Conservation (phyloP, 208 protist species). For the Leptomonas pyrrhocoris region DNA sequence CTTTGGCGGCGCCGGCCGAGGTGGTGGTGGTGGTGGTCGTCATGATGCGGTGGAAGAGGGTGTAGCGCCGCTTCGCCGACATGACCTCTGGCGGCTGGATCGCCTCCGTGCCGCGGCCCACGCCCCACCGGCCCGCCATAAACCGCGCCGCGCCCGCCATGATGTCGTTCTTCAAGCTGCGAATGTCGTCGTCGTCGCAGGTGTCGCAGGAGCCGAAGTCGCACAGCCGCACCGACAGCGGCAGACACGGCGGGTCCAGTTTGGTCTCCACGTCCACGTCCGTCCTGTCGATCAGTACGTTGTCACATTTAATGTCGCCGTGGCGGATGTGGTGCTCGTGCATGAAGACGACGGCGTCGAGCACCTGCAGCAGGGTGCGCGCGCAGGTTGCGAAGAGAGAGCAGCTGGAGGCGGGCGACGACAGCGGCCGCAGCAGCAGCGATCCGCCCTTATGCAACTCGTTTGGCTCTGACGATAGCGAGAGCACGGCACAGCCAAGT, state of each 20-base stretch:
- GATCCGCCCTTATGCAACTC: constrained; percentile 17
- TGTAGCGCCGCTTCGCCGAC: constrained; percentile 55
- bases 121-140: constrained; percentile 57
- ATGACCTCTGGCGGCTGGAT: constrained; percentile 84
- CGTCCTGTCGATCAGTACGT: constrained; percentile 64
- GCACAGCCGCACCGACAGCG: constrained; percentile 55
- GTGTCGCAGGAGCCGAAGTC: constrained; percentile 86
- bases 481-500: constrained; percentile 55
- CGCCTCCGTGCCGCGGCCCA: constrained; percentile 72
- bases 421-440: not conserved
- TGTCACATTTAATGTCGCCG: constrained; percentile 81
- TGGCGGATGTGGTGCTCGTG: constrained; percentile 71
- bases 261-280: constrained; percentile 3
- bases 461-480: constrained; percentile 10
- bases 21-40: not conserved
- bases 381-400: constrained; percentile 58
- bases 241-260: constrained; percentile 31
- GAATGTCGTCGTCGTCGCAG: constrained; percentile 60
- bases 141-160: constrained; percentile 54
- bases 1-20: not conserved
- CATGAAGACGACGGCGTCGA: constrained; percentile 65
- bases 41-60: constrained; percentile 44
- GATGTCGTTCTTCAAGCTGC: constrained; percentile 46
- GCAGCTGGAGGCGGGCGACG: constrained; percentile 9
- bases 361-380: constrained; percentile 67